Conservation (phyloP, 768 basidiomycete genomes). For the Russula sp. region DNA sequence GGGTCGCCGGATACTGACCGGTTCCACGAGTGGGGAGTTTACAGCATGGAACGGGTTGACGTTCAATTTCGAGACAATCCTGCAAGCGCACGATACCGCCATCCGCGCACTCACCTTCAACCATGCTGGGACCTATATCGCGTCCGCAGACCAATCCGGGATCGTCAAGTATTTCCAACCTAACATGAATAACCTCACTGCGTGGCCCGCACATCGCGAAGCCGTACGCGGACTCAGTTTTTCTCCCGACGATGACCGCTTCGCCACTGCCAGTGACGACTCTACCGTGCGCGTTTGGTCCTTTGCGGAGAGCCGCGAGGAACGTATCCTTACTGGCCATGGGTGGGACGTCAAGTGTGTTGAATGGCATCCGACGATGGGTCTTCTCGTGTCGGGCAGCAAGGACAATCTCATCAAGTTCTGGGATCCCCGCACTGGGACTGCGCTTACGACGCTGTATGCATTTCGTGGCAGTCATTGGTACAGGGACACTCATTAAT, state of each 20-base stretch:
- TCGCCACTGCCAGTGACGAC: constrained; percentile 95
- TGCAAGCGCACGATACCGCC: constrained; percentile 97
- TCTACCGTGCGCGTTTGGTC: constrained; percentile 93
- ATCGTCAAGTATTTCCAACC: constrained; percentile 99
- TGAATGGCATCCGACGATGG: constrained; percentile 98
- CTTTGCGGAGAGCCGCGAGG: constrained; percentile 87
- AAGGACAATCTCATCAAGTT: constrained; percentile 99
- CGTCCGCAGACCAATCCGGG: constrained; percentile 89
- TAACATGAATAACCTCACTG: constrained; percentile 97
- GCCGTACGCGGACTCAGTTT: constrained; percentile 90
- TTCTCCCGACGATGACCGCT: constrained; percentile 86
- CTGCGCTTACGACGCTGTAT: constrained; percentile 85
- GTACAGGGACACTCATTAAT: neutral
- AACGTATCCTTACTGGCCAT: constrained; percentile 89
- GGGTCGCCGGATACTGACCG: constrained; percentile 87
- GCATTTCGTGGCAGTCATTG: constrained; percentile 32
- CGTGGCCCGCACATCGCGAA: constrained; percentile 94
- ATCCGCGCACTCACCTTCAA: constrained; percentile 89
- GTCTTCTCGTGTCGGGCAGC: constrained; percentile 89
- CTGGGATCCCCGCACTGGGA: constrained; percentile 96
- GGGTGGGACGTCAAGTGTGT: constrained; percentile 99
- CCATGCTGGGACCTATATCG: constrained; percentile 89
- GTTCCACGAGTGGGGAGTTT: constrained; percentile 96
- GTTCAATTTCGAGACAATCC: constrained; percentile 99
- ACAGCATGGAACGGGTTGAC: constrained; percentile 98